These are phyloP conservation scores for Whalleya microplaca DNA, from an alignment of 2,329 filamentous ascomycete species.

Conservation along the genomic window DNA sequence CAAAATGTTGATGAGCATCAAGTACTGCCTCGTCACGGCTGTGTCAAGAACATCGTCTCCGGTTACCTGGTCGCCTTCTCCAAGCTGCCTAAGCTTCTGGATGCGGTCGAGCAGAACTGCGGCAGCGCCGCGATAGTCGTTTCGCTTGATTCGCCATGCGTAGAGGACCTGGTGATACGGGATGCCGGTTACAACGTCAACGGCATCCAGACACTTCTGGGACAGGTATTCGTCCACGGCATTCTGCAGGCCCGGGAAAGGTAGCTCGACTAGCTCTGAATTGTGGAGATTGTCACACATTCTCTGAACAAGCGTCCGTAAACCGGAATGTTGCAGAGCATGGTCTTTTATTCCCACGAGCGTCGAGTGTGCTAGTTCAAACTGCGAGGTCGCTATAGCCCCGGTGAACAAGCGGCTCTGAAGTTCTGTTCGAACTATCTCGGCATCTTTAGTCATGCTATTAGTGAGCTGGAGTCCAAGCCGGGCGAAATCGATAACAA, in stretches of 20 bases:
- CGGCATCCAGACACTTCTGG: conserved; percentile 69
- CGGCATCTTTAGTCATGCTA: conserved; percentile 37
- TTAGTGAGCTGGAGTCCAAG: conserved; percentile 70
- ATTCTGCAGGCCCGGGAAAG: conserved; percentile 76
- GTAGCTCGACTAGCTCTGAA: conserved; percentile 72
- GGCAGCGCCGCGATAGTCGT: conserved; percentile 82
- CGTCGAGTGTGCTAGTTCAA: conserved; percentile 80
- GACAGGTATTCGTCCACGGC: conserved; percentile 79
- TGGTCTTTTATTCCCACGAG: conserved; percentile 73
- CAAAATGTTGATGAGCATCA: conserved; percentile 91
- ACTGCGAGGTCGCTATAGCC: conserved; percentile 77
- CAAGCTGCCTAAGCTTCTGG: conserved; percentile 61
- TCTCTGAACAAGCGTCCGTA: conserved; percentile 70
- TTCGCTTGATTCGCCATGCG: conserved; percentile 81
- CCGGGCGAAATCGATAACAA: conserved; percentile 81
- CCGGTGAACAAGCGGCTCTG: conserved; percentile 84
- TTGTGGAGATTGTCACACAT: conserved; percentile 71
- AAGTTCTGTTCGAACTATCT: conserved; percentile 67
- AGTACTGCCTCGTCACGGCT: conserved; percentile 72
- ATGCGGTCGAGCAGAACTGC: conserved; percentile 66
- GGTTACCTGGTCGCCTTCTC: conserved; percentile 60
- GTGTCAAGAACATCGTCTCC: conserved; percentile 64
- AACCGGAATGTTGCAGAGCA: conserved; percentile 71
- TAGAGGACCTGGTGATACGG: conserved; percentile 91
- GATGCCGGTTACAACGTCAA: conserved; percentile 65